Conservation (phyloP, 306 rosid genomes). For the Hippophae tibetana region DNA sequence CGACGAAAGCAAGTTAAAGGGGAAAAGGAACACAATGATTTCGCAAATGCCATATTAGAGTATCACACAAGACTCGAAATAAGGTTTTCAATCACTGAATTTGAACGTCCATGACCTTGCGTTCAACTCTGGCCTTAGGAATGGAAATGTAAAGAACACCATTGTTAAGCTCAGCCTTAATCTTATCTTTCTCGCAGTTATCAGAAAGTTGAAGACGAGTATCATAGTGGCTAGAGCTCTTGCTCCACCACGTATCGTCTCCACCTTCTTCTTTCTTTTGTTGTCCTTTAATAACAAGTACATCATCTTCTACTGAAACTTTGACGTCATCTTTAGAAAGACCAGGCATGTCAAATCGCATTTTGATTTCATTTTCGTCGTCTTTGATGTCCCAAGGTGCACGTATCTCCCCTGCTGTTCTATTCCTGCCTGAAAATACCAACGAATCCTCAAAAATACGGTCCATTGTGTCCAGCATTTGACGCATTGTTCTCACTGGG, state of each 20-base stretch:
- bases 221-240: conserved; percentile 38
- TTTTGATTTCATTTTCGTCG: conserved; percentile 48
- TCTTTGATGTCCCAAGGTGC: conserved; percentile 72
- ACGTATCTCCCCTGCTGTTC: conserved; percentile 34
- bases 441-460: conserved; percentile 42
- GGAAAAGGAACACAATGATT: too few species aligned
- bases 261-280: conserved; percentile 27
- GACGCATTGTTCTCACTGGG: conserved; percentile 73
- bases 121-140: conserved; percentile 61
- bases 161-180: conserved; percentile 67
- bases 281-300: conserved; percentile 49
- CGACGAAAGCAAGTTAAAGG: too few species aligned
- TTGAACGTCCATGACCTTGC: conserved; percentile 58
- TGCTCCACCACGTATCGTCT: conserved; percentile 37
- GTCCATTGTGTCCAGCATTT: conserved; percentile 70
- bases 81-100: conserved; percentile 30
- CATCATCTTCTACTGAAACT: conserved; percentile 51
- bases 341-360: conserved; percentile 90
- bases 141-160: conserved; percentile 70
- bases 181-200: conserved; percentile 52
- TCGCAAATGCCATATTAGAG: not conserved
- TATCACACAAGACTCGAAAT: not conserved
- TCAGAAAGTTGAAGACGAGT: conserved; percentile 57
- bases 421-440: conserved; percentile 33
- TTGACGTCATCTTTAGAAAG: conserved; percentile 66